Base-by-base conservation (phyloP, 1,139 yeast genomes). In the Geotrichum phurueaensis region DNA sequence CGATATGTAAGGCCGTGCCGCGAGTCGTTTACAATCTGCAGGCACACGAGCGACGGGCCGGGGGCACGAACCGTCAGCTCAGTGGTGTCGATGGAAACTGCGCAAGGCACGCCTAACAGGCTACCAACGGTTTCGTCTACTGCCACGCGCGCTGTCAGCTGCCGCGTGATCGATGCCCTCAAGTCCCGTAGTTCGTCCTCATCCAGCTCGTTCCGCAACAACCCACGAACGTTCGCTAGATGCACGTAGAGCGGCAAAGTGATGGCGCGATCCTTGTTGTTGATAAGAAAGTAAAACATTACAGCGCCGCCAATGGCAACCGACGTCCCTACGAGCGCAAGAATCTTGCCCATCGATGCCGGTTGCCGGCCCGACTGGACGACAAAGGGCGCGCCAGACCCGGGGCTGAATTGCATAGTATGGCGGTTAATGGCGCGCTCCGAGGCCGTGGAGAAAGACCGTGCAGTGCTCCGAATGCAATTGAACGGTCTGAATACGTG, bases 111-210 rank as follows among this genome's bases (percentile, higher is more conserved):
- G 10, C 58, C 58, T 29, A 55, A 27, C 36, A 55, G 54, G 5
- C 49, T 31, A n/a, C 58, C 54, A 23, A 55, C 33, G 13, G 58
- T 55, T 51, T 55, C 58, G 23, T 55, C 58, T 10, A 55, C 58
- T 2, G 58, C 58, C 27, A 55, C 45, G 1, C 58, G 48, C 12
- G 36, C 36, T 27, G 36, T n/a, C 10, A 55, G 43, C 18, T 55
- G 58, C 20, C 27, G 25, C 25, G 20, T 39, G 20, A 39, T 39
- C 3, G 22, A 39, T 4, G 47, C n/a, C 47, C 9, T n/a, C 10
- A 39, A 22, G 47, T 39, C 47, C 7, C 47, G 47, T 1, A 39
- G 47, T n/a, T 39, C 20, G 18, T n/a, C 18, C 9, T 39, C 47
- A 2, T 39, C 47, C 47, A 39, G n/a, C 20, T 39, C 47, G 47